Base-by-base conservation (phyloP, 345 rosid species). In the Clarkia xantiana region DNA sequence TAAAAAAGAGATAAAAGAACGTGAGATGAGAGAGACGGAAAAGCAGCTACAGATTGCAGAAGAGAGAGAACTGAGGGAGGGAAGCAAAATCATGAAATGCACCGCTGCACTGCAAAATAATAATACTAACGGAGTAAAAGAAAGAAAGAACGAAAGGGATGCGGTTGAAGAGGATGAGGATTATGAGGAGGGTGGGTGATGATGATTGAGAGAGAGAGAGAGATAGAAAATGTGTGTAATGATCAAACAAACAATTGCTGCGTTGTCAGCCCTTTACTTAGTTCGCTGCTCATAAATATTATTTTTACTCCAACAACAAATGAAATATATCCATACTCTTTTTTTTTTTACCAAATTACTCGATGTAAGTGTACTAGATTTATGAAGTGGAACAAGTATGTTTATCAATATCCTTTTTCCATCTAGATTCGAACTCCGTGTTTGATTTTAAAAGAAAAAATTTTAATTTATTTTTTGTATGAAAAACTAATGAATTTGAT, bases 251-350 rank as follows among this genome's bases (percentile, higher is more conserved):
- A 71, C 49, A 58, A 72, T 79, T 72, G 84, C 76, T 76, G 78
- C 61, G 86, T 64, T 73, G 79, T 79, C 81, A 75, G 79, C 69
- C 70, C 68, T 78, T 76, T 38, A 34, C 82, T 79, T 70, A 75
- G 80, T 79, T 81, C 75, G 83, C 87, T 77, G 83, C 87, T 71
- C 78, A 84, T 79, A 79, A 85, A 81, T 64, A 77, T 85, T 77
- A 84, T 71, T 73, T 64, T 29, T 29, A 29, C 36, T 29, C 8
- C 25, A 29, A 0, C 36, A 29, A 29, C 36, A 29, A 7, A 7
- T 29, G n/a, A n/a, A n/a, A n/a, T n/a, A n/a, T n/a, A n/a, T n/a
- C n/a, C n/a, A n/a, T n/a, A n/a, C n/a, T n/a, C n/a, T n/a, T n/a
- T n/a, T n/a, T n/a, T n/a, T n/a, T n/a, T n/a, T n/a, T n/a, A n/a